Conservation (phyloP, 2,329 filamentous ascomycete species). For the Fusarium equiseti region DNA sequence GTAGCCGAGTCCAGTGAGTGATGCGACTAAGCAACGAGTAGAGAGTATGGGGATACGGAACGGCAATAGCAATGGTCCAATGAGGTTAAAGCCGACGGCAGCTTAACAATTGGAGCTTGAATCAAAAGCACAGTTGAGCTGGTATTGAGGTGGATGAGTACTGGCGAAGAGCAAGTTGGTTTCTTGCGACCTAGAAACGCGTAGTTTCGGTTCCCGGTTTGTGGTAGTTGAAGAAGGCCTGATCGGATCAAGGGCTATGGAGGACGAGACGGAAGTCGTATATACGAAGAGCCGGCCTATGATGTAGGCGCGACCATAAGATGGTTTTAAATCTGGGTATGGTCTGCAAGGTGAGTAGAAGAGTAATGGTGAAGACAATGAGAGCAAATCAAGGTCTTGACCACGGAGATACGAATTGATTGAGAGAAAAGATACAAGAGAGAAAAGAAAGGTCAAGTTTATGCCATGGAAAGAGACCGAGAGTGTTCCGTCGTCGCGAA, state of each 20-base stretch:
- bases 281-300: slow-evolving; percentile 37
- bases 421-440: slow-evolving; percentile 24
- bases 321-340: neutral
- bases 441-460: slow-evolving; percentile 33
- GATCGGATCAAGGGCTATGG: slow-evolving; percentile 27
- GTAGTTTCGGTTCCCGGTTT: slow-evolving; percentile 21
- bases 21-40: slow-evolving; percentile 12
- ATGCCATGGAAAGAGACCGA: slow-evolving; percentile 43
- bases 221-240: slow-evolving; percentile 21
- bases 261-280: slow-evolving; percentile 39
- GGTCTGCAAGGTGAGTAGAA: slow-evolving; percentile 23
- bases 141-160: slow-evolving; percentile 13
- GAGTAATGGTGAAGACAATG: slow-evolving; percentile 21
- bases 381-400: slow-evolving; percentile 15
- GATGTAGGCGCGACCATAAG: slow-evolving; percentile 9
- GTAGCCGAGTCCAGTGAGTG: slow-evolving; percentile 18
- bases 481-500: slow-evolving; percentile 40
- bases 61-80: slow-evolving; percentile 17
- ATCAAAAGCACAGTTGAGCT: slow-evolving; percentile 16
- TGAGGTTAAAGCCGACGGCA: slow-evolving; percentile 16
- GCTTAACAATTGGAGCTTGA: slow-evolving; percentile 25
- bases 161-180: slow-evolving; percentile 21
- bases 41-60: slow-evolving; percentile 19
- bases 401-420: slow-evolving; percentile 9
- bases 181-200: slow-evolving; percentile 7